phyloP scores from a whole-genome alignment of 306 rosid species.

The Quercus agrifolia region DNA sequence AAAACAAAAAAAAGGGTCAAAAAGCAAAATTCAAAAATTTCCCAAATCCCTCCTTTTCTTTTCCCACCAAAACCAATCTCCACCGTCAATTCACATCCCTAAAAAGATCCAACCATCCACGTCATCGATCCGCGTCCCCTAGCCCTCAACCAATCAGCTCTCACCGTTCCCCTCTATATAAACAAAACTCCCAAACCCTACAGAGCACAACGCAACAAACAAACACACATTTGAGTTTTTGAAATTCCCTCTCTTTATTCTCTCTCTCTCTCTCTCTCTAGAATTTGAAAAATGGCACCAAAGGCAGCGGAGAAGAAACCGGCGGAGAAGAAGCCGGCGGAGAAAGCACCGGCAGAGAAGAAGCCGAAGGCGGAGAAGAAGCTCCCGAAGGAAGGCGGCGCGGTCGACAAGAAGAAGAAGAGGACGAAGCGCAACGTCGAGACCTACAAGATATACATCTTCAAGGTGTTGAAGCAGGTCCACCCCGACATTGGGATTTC shows the following conservation, averaged over 20 bases:
- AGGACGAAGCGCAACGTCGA: conserved; percentile 27
- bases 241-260: background rate
- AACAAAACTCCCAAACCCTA: background rate
- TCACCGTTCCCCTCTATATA: conserved; percentile 13
- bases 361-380: conserved; percentile 36
- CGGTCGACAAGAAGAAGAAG: conserved; percentile 29
- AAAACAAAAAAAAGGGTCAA: background rate
- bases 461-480: conserved; percentile 47
- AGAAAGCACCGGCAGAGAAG: conserved; percentile 36
- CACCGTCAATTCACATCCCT: background rate
- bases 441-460: conserved; percentile 43
- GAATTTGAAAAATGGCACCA: conserved; percentile 16
- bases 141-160: conserved; percentile 16
- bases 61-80: background rate
- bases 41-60: background rate
- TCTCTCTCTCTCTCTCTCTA: too few relatives aligned
- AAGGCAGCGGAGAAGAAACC: conserved; percentile 44
- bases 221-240: too few relatives aligned
- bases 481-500: conserved; percentile 53
- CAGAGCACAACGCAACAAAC: too few relatives aligned
- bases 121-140: conserved; percentile 29
- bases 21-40: too few relatives aligned
- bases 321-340: conserved; percentile 50
- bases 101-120: background rate
- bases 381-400: conserved; percentile 29